Evolutionary conservation across 257 asterid species (phyloP).

Genomic region (Gentiana macrophylla): DNA sequence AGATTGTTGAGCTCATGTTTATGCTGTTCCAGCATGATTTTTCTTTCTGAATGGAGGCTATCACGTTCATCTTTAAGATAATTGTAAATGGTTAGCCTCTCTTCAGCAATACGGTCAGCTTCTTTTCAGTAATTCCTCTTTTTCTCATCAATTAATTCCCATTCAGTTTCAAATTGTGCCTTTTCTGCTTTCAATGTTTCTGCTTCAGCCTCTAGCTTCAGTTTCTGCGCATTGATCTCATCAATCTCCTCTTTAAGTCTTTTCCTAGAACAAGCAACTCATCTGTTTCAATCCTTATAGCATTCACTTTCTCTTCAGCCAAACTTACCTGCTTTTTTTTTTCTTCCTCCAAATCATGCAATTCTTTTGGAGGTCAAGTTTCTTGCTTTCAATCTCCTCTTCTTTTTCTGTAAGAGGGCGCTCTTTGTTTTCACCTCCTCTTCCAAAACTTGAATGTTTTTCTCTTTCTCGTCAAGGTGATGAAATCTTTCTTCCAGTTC

Average conservation of each 20-base stretch:
- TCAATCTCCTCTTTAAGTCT: conserved; percentile 92
- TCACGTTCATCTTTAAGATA: conserved; percentile 69
- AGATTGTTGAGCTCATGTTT: conserved; percentile 66
- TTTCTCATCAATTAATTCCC: conserved; percentile 90
- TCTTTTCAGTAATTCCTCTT: conserved; percentile 64
- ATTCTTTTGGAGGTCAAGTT: conserved; percentile 48
- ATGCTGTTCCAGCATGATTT: conserved; percentile 51
- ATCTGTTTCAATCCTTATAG: conserved; percentile 66
- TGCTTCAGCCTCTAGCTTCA: conserved; percentile 67
- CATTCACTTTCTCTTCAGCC: conserved; percentile 59
- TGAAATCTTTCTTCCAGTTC: conserved; percentile 48
- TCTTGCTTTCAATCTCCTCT: conserved; percentile 36
- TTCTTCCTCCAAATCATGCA: conserved; percentile 55
- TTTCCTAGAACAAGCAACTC: conserved; percentile 55
- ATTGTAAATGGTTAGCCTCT: conserved; percentile 52
- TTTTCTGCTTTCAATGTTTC: conserved; percentile 69
- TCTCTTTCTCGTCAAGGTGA: conserved; percentile 45
- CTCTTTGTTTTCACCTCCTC: conserved; percentile 42
- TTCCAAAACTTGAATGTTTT: conserved; percentile 36
- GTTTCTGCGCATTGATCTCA: conserved; percentile 57
- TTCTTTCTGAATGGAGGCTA: conserved; percentile 61
- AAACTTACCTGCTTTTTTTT: conserved; percentile 37
- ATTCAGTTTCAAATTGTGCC: conserved; percentile 82
- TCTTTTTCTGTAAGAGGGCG: conserved; percentile 33
- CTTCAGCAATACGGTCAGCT: conserved; percentile 65